Evolutionary conservation across 306 rosid species (phyloP).

Genomic region (Inga oerstediana): DNA sequence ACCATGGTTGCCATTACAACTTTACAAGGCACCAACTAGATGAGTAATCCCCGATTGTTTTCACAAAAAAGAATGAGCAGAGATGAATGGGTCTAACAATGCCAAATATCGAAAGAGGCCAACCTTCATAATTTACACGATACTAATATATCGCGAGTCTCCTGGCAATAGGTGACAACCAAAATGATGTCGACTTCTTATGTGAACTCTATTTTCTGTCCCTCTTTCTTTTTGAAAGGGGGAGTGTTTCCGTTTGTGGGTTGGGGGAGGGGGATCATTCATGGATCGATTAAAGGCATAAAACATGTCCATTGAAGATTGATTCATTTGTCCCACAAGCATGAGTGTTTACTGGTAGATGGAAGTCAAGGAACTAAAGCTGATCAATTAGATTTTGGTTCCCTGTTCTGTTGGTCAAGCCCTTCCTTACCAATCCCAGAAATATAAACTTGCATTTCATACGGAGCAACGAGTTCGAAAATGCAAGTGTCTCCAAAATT

Average conservation of each 20-base stretch:
- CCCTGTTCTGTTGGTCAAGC: slow-evolving; percentile 50
- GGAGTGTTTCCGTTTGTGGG: background rate
- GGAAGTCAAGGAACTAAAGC: slow-evolving; percentile 44
- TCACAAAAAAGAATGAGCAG: background rate
- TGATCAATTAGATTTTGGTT: slow-evolving; percentile 55
- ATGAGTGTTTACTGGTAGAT: slow-evolving; percentile 44
- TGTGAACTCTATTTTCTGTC: background rate
- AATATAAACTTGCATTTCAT: slow-evolving; percentile 74
- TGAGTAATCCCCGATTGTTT: background rate
- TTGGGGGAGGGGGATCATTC: slow-evolving; percentile 3
- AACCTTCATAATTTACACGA: background rate
- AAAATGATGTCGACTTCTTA: slow-evolving; percentile 11
- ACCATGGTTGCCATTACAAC: slow-evolving; percentile 2
- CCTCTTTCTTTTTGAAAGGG: background rate
- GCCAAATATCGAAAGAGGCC: background rate
- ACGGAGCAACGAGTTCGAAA: slow-evolving; percentile 72
- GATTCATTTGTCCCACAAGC: slow-evolving; percentile 38
- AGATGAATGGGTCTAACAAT: background rate
- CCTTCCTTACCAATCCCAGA: slow-evolving; percentile 71
- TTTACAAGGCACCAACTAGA: slow-evolving; percentile 11
- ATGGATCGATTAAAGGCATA: slow-evolving; percentile 13
- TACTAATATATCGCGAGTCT: slow-evolving; percentile 15
- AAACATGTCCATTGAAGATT: slow-evolving; percentile 18
- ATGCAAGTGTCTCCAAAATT: slow-evolving; percentile 84
- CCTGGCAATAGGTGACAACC: background rate